phyloP scores from a whole-genome alignment of 192 early-diverging fungal genomes.

The Rhizophagus sp. region DNA sequence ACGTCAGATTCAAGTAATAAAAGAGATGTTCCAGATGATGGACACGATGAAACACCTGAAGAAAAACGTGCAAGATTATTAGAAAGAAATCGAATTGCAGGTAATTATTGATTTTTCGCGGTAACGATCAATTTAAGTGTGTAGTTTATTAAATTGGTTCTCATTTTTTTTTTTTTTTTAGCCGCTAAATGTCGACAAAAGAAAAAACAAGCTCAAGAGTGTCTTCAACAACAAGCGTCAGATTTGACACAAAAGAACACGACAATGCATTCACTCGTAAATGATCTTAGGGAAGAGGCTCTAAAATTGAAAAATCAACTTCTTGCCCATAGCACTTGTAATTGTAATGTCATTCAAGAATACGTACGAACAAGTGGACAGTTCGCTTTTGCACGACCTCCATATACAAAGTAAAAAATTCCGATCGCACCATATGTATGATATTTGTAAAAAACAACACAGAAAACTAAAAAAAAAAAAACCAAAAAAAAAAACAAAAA shows the following conservation, averaged over 20 bases:
- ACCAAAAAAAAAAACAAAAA: too few relatives aligned
- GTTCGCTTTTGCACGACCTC: too few relatives aligned
- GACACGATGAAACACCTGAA: conserved; percentile 8
- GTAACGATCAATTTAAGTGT: too few relatives aligned
- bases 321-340: conserved; percentile 22
- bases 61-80: conserved; percentile 45
- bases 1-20: too few relatives aligned
- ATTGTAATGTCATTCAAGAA: conserved; percentile 3
- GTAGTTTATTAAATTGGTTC: background rate
- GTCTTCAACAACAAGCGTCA: conserved; percentile 40
- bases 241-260: conserved; percentile 37
- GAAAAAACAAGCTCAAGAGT: conserved; percentile 55
- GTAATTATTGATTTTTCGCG: conserved; percentile 16
- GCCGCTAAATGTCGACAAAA: conserved; percentile 60
- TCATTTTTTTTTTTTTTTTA: conserved; percentile 18
- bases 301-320: conserved; percentile 22
- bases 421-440: too few relatives aligned
- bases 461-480: too few relatives aligned
- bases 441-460: too few relatives aligned
- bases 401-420: too few relatives aligned
- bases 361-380: background rate
- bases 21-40: background rate
- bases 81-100: conserved; percentile 51
- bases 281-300: conserved; percentile 46
- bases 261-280: conserved; percentile 33